Conservation (phyloP, 495 filamentous ascomycete genomes). For the Echria macrotheca region DNA sequence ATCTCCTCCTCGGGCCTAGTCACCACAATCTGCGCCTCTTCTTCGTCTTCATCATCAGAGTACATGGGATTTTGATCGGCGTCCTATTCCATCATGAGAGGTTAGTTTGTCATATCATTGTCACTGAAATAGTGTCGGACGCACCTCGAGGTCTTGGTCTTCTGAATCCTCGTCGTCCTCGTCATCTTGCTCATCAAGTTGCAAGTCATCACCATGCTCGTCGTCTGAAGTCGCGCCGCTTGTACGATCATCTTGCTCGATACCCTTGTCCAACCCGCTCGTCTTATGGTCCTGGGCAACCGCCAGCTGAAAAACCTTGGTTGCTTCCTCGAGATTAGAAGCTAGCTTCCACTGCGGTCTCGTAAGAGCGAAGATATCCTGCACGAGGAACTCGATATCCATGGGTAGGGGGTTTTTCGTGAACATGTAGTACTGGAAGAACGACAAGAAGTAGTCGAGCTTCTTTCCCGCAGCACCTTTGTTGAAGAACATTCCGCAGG, state of each 20-base stretch:
- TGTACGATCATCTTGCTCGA: constrained; percentile 64
- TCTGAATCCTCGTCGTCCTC: constrained; percentile 41
- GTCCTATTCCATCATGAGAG: constrained; percentile 41
- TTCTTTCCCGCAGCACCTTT: constrained; percentile 92
- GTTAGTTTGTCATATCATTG: too few relatives aligned
- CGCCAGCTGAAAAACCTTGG: constrained; percentile 76
- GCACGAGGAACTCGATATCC: constrained; percentile 95
- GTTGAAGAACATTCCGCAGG: constrained; percentile 94
- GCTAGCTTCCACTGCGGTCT: constrained; percentile 89
- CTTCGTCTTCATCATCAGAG: constrained; percentile 56
- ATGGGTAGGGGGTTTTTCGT: constrained; percentile 92
- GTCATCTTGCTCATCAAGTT: constrained; percentile 32
- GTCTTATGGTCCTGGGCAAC: constrained; percentile 83
- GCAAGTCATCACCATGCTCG: constrained; percentile 47
- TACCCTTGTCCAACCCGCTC: constrained; percentile 58
- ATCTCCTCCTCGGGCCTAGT: constrained; percentile 83
- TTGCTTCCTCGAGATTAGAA: constrained; percentile 74
- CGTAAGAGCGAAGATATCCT: constrained; percentile 79
- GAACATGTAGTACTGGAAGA: constrained; percentile 95
- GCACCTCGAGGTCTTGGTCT: constrained; percentile 48
- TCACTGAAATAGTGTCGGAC: too few relatives aligned
- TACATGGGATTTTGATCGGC: constrained; percentile 38
- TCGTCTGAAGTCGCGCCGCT: constrained; percentile 61
- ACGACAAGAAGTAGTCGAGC: constrained; percentile 95
- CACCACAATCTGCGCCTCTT: constrained; percentile 86